Conservation (phyloP, 345 rosid species). For the Ceriops tagal region DNA sequence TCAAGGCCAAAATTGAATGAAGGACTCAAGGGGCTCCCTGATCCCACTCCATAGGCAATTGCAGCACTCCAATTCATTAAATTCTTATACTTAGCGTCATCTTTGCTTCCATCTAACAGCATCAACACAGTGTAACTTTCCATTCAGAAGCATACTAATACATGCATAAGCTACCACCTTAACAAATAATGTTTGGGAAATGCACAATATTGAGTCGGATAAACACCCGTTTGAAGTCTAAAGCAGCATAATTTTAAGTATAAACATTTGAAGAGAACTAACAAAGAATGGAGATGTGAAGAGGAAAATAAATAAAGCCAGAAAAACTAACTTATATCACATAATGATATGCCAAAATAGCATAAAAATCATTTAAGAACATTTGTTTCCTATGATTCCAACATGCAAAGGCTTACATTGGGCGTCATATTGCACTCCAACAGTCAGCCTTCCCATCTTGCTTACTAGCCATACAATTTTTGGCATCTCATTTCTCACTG, state of each 20-base stretch:
- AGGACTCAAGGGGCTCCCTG: constrained; percentile 80
- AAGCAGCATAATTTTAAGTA: not conserved
- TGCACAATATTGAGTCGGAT: not conserved
- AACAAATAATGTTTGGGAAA: not conserved
- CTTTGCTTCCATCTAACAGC: constrained; percentile 51
- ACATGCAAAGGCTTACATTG: constrained; percentile 42
- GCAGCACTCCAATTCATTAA: constrained; percentile 83
- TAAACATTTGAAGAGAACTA: not conserved
- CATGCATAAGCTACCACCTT: not conserved
- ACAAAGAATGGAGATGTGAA: not conserved
- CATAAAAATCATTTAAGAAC: not conserved
- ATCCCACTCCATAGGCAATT: constrained; percentile 77
- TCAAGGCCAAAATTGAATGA: constrained; percentile 85
- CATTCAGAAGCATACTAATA: not conserved
- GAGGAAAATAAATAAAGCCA: not conserved
- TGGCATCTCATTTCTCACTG: constrained; percentile 58
- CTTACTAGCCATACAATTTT: constrained; percentile 79
- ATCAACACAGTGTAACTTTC: constrained; percentile 13
- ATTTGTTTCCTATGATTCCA: constrained; percentile 8
- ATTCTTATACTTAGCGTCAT: constrained; percentile 46
- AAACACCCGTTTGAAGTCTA: not conserved
- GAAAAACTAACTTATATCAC: constrained; percentile 6
- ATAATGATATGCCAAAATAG: not conserved
- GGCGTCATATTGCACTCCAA: constrained; percentile 85
- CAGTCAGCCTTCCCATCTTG: constrained; percentile 79